These are phyloP conservation scores for Brassica cretica DNA, from an alignment of 345 rosid species.

Conservation along the genomic window DNA sequence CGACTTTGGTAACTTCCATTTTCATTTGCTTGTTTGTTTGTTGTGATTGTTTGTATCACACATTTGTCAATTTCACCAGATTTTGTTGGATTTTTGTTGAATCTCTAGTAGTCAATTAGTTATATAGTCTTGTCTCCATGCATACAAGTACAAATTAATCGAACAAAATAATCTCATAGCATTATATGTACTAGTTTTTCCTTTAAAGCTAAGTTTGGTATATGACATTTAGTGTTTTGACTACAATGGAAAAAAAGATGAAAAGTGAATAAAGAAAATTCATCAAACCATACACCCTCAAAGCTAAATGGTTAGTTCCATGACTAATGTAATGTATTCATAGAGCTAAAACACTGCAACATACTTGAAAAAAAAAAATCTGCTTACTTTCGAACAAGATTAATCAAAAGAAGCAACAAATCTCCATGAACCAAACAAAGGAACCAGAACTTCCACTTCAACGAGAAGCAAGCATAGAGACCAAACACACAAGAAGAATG, in stretches of 20 bases:
- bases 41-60: neutral
- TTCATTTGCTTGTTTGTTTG: neutral
- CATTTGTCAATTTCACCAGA: slow-evolving; percentile 28
- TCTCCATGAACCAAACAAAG: neutral
- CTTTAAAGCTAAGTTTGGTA: neutral
- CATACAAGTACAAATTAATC: neutral
- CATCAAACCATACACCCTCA: neutral
- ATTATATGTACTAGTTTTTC: slow-evolving; percentile 12
- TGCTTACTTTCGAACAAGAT: neutral
- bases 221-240: neutral
- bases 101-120: slow-evolving; percentile 14
- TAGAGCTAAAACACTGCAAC: slow-evolving; percentile 2
- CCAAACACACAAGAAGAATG: slow-evolving; percentile 57
- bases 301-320: neutral
- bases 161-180: neutral
- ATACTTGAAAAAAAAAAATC: neutral
- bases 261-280: neutral
- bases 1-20: neutral
- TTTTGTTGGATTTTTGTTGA: slow-evolving; percentile 26
- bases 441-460: slow-evolving; percentile 12
- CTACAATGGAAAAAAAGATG: neutral
- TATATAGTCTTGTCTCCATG: neutral
- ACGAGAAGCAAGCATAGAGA: slow-evolving; percentile 58
- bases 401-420: neutral
- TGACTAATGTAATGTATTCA: neutral